Conservation (phyloP, 768 basidiomycete species). For the Boletus subparvulus region DNA sequence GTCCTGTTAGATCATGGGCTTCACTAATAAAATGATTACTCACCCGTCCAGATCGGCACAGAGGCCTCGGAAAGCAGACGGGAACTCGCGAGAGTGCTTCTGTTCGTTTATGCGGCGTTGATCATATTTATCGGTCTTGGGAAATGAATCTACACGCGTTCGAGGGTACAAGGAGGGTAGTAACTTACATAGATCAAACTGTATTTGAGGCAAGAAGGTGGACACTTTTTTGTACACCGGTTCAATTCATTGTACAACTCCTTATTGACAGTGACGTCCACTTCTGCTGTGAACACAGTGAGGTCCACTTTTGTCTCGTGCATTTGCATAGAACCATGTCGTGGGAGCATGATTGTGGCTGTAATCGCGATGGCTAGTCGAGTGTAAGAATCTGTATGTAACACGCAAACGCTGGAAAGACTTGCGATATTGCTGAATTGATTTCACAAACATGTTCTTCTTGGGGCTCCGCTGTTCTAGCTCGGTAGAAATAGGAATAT, state of each 20-base stretch:
- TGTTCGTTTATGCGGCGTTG: not conserved
- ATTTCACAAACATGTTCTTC: slow-evolving; percentile 63
- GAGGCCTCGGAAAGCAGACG: not conserved
- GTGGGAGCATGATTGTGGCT: not conserved
- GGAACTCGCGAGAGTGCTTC: not conserved
- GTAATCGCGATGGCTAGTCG: not conserved
- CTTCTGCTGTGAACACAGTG: not conserved
- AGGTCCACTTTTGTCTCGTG: not conserved
- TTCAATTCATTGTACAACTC: not conserved
- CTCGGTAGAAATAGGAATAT: slow-evolving; percentile 49
- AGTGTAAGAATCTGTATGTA: not conserved
- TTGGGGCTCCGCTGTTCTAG: slow-evolving; percentile 53
- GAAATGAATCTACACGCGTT: not conserved
- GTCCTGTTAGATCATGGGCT: not conserved
- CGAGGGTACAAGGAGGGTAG: not conserved
- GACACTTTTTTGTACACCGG: not conserved
- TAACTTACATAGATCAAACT: not conserved
- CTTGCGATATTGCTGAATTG: not conserved
- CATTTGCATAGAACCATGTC: not conserved
- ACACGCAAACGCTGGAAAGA: not conserved
- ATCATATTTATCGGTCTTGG: not conserved
- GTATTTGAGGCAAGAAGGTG: not conserved
- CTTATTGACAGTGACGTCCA: not conserved
- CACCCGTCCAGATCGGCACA: not conserved
- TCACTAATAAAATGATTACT: not conserved